Evolutionary conservation across 176 grass and related monocot genomes (phyloP), one percentile per base, ranked within the genome.

Genomic region (Luzula sylvatica): DNA sequence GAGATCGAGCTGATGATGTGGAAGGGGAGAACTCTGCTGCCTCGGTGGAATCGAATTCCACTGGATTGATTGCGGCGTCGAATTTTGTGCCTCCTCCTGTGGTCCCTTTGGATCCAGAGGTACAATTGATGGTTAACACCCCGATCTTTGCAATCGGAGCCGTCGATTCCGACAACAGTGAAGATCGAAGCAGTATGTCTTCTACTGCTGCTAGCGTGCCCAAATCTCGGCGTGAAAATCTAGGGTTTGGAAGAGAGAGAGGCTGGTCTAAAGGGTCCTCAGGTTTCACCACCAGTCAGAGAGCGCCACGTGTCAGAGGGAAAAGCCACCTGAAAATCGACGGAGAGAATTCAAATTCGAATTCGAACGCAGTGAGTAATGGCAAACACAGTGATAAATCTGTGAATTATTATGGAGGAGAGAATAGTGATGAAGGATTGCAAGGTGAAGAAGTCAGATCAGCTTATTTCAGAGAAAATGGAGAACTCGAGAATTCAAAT

Each of bases 101-200:
- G 43, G 52, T 76, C 30, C 46, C 26, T 11, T 54, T 77, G 3
- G n/a, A 51, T 26, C 55, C 21, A 38, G 62, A 80, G 22, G 65
- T 68, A 32, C 79, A 76, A 28, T 52, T 67, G 51, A 14, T 67
- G 17, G 30, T 83, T 43, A 48, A 72, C 45, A 42, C 53, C 3
- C 55, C 68, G 69, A 70, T 74, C 1, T 95, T 95, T 65, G 61
- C 73, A 3, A 42, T 88, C 8, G 89, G 82, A 20, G 54, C 78
- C 0, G 51, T 64, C 21, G 78, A 94, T 23, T 83, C 83, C n/a
- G 69, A 75, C 27, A 73, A 75, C 53, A 76, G 80, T 57, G 83
- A 95, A 47, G 73, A 82, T 60, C n/a, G 67, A 47, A 73, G 62
- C 62, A 79, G 83, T 75, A 85, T 30, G 59, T 76, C 73, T 13